Percentiles rank a stretch among this genome's conserved stretches.
phyloP scores from a whole-genome alignment of 352 stramenopile genomes.

The Globisporangium parvum region DNA sequence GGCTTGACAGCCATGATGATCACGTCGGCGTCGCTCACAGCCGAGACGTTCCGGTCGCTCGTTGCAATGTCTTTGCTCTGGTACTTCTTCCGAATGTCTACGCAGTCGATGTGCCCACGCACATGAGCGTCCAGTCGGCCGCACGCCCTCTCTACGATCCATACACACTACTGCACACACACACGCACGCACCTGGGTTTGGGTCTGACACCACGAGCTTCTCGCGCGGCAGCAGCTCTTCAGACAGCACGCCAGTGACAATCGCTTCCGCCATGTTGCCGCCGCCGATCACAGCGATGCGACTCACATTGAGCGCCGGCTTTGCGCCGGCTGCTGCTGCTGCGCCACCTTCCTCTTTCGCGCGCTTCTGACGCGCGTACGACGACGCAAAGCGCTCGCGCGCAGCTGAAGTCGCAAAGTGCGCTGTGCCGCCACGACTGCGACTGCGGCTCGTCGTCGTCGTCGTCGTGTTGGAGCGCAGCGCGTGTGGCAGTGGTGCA shows the following conservation, averaged over 20 bases:
- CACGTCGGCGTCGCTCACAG: constrained; percentile 80
- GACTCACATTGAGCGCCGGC: constrained; percentile 31
- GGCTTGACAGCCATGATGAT: constrained; percentile 94
- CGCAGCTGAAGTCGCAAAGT: constrained; percentile 2
- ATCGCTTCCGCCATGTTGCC: constrained; percentile 90
- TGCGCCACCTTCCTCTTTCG: constrained; percentile 9
- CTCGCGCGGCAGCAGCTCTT: constrained; percentile 52
- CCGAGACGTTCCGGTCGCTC: constrained; percentile 50
- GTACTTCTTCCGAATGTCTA: constrained; percentile 64
- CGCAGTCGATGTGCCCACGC: not conserved
- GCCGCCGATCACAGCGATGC: constrained; percentile 77
- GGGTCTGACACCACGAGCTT: constrained; percentile 82
- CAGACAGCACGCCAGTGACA: constrained; percentile 66
- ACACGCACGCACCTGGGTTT: constrained; percentile 35
- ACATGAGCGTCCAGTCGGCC: not conserved
- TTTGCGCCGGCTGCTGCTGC: constrained; percentile 3
- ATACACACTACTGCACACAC: not conserved
- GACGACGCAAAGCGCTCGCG: constrained; percentile 15
- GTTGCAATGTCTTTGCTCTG: constrained; percentile 44
- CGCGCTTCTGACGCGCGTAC: constrained; percentile 10
- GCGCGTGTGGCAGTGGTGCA: too few species aligned
- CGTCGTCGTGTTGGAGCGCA: not conserved
- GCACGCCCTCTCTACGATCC: too few species aligned
- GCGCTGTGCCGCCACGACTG: not conserved
- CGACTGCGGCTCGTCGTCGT: too few species aligned